Base-by-base conservation (phyloP, 2,329 filamentous ascomycete species). In the Sarocladium kiliense region DNA sequence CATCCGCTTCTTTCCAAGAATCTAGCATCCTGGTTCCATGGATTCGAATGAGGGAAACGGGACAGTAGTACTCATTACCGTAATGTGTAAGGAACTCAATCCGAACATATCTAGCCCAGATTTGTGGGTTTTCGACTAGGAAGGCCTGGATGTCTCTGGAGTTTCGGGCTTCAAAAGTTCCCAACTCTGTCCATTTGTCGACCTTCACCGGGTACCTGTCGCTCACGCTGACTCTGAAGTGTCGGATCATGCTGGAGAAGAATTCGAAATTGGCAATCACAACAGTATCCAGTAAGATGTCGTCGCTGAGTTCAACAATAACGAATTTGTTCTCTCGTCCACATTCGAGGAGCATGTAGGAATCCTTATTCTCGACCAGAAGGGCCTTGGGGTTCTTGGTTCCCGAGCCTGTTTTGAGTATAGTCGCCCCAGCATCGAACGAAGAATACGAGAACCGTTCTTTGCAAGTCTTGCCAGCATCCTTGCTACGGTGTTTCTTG, bases 241-340 rank as follows among this genome's bases (percentile, higher is more conserved):
- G 88, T 54, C 91, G 87, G 63, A 97, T 89, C 81, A 96, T 97
- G 67, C 91, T 97, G 55, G 91, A 96, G 76, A 99, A 99, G 76
- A 99, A 99, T 70, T 99, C 94, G 64, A 95, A 99, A 68, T 99
- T 99, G 58, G 93, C 94, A 54, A 99, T 79, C n/a, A 97, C 94
- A 39, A 99, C 79, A 0, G 94, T 99, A 67, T 99, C 94, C 57
- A 99, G 88, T 44, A 96, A 79, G 56, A 87, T 84, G 56, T 86
- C 83, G 65, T 96, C 91, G 69, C 91, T 97, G 27, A 99, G 78
- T 72, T 99, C 94, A 58, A 99, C 84, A 58, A 97, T 92, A 59
- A 97, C 79, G 66, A 95, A 97, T 71, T 97, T 97, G 74, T 95
- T 93, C 62, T 86, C 77, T 19, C 85, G 85, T 4, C 86, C 85